Evolutionary conservation across 2,329 filamentous ascomycete genomes (phyloP).

Genomic region (Ophidiomyces ophidiicola): DNA sequence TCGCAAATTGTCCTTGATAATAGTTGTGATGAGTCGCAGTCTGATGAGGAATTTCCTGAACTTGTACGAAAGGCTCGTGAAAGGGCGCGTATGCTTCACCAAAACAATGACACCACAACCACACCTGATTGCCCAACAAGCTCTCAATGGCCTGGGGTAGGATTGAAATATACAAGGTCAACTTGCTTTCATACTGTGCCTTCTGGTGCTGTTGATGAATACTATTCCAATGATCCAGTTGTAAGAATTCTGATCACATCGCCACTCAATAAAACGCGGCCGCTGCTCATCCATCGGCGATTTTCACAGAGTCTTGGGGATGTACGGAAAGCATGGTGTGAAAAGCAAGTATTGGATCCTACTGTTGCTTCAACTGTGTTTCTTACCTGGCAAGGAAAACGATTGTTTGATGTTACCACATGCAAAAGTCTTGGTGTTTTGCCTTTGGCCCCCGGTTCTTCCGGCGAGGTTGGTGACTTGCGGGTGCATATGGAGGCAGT

Average conservation of each 20-base stretch:
- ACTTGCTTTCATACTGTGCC: too few relatives aligned
- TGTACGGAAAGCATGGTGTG: slow-evolving; percentile 58
- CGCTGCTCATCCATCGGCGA: slow-evolving; percentile 53
- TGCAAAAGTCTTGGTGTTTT: slow-evolving; percentile 55
- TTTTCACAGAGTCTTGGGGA: slow-evolving; percentile 55
- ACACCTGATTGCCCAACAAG: not conserved
- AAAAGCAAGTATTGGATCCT: slow-evolving; percentile 44
- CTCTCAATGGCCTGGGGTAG: not conserved
- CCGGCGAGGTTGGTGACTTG: slow-evolving; percentile 39
- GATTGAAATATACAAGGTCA: not conserved
- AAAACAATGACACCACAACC: not conserved
- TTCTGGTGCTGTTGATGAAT: not conserved
- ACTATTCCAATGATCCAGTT: slow-evolving; percentile 33
- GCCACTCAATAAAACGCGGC: slow-evolving; percentile 46
- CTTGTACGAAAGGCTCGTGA: slow-evolving; percentile 34
- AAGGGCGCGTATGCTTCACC: slow-evolving; percentile 18
- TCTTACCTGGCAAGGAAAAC: slow-evolving; percentile 64
- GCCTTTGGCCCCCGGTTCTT: slow-evolving; percentile 35
- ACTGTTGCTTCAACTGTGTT: slow-evolving; percentile 48
- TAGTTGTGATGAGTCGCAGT: slow-evolving; percentile 19
- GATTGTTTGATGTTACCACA: slow-evolving; percentile 64
- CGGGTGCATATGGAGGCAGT: slow-evolving; percentile 66
- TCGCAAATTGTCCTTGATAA: not conserved
- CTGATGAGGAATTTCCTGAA: slow-evolving; percentile 35
- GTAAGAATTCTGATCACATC: slow-evolving; percentile 59